A percentile compares a stretch with the other conserved stretches of the same genome.
Conservation (phyloP, 169 alveolate genomes). For the Plasmodium gaboni region DNA sequence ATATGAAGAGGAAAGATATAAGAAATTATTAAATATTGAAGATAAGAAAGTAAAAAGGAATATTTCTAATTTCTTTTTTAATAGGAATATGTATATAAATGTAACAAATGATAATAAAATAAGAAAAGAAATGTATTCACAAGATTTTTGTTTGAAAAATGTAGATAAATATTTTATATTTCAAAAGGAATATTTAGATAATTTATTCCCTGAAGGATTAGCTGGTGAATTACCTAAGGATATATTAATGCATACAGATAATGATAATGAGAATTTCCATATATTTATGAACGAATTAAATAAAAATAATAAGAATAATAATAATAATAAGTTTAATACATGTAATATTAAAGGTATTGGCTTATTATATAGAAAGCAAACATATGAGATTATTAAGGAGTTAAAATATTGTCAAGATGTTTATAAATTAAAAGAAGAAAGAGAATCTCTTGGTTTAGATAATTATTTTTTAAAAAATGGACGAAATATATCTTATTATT, state of each 20-base stretch:
- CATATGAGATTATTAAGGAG: constrained; percentile 67
- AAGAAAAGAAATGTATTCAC: constrained; percentile 10
- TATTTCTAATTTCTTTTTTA: constrained; percentile 45
- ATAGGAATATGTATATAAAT: constrained; percentile 54
- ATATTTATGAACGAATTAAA: constrained; percentile 31
- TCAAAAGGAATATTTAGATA: constrained; percentile 60
- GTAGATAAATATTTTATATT: constrained; percentile 54
- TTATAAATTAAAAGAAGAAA: constrained; percentile 8
- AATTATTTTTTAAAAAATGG: constrained; percentile 31
- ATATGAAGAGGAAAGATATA: constrained; percentile 65
- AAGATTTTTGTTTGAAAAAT: constrained; percentile 47
- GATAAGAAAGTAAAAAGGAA: constrained; percentile 26
- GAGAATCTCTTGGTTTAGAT: constrained; percentile 58
- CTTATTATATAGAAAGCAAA: constrained; percentile 34
- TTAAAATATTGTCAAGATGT: constrained; percentile 19
- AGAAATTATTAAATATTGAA: constrained; percentile 47
- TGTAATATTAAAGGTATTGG: constrained; percentile 51
- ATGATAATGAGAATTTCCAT: constrained; percentile 30
- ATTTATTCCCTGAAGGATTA: constrained; percentile 65
- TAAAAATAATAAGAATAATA: neutral
- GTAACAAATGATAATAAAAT: constrained; percentile 34
- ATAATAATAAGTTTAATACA: neutral
- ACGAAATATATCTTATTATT: constrained; percentile 1
- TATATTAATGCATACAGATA: constrained; percentile 32
- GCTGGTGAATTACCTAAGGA: constrained; percentile 72